phyloP scores from a whole-genome alignment of 106 monocot genomes.

The Acorus gramineus region DNA sequence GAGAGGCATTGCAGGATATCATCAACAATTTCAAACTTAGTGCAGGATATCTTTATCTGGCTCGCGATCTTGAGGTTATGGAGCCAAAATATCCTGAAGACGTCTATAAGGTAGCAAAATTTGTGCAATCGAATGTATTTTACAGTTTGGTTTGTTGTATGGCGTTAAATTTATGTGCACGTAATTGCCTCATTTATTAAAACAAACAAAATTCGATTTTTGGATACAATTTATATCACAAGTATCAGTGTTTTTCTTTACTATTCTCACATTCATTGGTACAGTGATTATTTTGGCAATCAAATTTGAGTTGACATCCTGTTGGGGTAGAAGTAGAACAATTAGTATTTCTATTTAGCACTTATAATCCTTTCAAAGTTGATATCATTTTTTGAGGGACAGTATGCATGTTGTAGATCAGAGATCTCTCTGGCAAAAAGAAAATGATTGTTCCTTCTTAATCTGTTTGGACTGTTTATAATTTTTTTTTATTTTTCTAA shows the following conservation, averaged over 20 bases:
- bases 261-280: not conserved
- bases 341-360: too few relatives aligned
- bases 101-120: slow-evolving; percentile 73
- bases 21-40: slow-evolving; percentile 76
- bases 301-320: too few relatives aligned
- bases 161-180: not conserved
- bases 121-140: not conserved
- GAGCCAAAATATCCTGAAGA: slow-evolving; percentile 96
- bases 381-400: too few relatives aligned
- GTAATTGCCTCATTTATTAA: too few relatives aligned
- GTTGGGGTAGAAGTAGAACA: too few relatives aligned
- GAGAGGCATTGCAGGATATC: slow-evolving; percentile 77
- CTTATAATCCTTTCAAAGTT: too few relatives aligned
- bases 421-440: too few relatives aligned
- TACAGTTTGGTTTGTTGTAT: not conserved
- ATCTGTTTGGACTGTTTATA: too few relatives aligned
- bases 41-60: slow-evolving; percentile 94
- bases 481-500: too few relatives aligned
- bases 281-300: too few relatives aligned
- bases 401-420: too few relatives aligned
- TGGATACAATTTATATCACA: not conserved
- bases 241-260: not conserved
- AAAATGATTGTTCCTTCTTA: too few relatives aligned
- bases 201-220: not conserved
- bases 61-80: slow-evolving; percentile 99